phyloP scores from a whole-genome alignment of 345 rosid species.

The Nephelium lappaceum region DNA sequence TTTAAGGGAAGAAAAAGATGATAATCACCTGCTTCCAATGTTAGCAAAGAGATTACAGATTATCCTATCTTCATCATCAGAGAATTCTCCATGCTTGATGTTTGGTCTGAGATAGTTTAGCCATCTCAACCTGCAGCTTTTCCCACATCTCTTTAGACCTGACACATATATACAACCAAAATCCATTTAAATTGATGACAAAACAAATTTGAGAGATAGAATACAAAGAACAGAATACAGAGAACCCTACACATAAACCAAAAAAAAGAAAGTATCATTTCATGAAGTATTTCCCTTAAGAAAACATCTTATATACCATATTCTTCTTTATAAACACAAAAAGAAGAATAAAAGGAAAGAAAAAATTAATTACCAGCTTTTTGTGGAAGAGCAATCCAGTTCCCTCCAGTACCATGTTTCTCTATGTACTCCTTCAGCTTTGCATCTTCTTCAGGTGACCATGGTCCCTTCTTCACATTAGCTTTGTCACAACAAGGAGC shows the following conservation, averaged over 20 bases:
- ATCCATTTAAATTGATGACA: background rate
- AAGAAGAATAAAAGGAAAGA: background rate
- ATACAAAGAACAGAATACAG: background rate
- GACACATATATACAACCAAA: constrained; percentile 9
- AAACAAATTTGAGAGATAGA: constrained; percentile 4
- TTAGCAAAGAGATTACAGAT: constrained; percentile 67
- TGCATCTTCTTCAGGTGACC: constrained; percentile 98
- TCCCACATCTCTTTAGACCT: constrained; percentile 90
- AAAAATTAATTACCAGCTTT: constrained; percentile 61
- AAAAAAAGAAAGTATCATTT: too few relatives aligned
- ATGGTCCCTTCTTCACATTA: constrained; percentile 88
- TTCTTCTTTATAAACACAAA: background rate
- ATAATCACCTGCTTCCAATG: constrained; percentile 91
- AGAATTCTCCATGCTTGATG: constrained; percentile 90
- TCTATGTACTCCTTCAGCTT: constrained; percentile 72
- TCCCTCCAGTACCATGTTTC: constrained; percentile 68
- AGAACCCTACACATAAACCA: constrained; percentile 6
- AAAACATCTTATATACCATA: background rate
- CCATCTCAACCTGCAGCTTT: constrained; percentile 94
- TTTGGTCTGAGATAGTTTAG: constrained; percentile 88
- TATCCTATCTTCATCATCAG: constrained; percentile 73
- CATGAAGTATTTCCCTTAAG: background rate
- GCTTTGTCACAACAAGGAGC: constrained; percentile 96
- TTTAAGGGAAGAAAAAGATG: background rate
- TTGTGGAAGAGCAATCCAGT: constrained; percentile 84